A percentile compares a stretch with the other conserved stretches of the same genome.
These are phyloP conservation scores for Flaveria robusta DNA, from an alignment of 129 eudicot genomes.

Conservation along the genomic window DNA sequence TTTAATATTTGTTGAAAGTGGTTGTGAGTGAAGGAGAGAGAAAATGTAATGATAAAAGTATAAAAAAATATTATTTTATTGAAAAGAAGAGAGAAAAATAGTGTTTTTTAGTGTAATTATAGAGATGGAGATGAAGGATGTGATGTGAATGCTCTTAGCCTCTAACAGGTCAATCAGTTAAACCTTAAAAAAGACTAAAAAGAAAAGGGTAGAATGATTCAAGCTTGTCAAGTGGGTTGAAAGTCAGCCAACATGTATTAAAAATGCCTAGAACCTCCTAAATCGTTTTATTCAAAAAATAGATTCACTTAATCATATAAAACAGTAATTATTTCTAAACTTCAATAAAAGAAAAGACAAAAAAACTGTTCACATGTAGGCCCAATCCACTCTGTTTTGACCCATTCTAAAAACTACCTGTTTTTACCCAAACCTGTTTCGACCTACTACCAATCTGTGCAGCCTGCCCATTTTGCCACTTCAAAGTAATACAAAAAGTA, in stretches of 20 bases:
- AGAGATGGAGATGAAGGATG: no score
- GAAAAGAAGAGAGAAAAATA: no score
- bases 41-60: no score
- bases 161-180: background rate
- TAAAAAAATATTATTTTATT: no score
- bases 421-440: background rate
- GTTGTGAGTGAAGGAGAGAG: no score
- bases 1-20: no score
- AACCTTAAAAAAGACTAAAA: background rate
- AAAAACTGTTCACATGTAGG: background rate
- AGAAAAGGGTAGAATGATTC: background rate
- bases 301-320: background rate
- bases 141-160: no score
- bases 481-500: background rate
- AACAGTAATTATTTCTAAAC: background rate
- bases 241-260: background rate
- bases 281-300: background rate
- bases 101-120: no score
- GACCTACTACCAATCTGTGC: background rate
- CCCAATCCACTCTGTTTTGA: background rate
- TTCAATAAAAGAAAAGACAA: background rate
- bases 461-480: background rate
- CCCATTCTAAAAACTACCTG: background rate
- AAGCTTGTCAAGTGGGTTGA: conserved; percentile 18
- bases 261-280: background rate